Conservation (phyloP, 1,284 basidiomycete genomes). For the Inonotus hispidus region DNA sequence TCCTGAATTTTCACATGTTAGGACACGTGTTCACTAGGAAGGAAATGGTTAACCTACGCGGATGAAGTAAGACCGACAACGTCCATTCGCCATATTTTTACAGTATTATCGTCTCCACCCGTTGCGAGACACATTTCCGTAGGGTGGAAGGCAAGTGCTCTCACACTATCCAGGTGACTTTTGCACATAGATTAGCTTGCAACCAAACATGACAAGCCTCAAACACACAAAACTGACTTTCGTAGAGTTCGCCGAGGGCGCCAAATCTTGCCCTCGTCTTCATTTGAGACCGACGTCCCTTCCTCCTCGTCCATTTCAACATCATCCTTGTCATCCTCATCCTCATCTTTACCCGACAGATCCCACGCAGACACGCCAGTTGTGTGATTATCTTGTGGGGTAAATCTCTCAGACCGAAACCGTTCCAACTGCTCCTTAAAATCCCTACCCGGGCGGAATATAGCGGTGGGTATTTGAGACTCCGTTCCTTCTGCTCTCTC, state of each 20-base stretch:
- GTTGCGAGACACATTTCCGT: constrained; percentile 81
- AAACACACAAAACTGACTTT: constrained; percentile 56
- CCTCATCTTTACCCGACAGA: constrained; percentile 46
- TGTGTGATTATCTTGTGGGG: constrained; percentile 24
- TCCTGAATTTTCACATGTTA: constrained; percentile 34
- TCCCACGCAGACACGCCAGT: constrained; percentile 41
- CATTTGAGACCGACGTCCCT: constrained; percentile 48
- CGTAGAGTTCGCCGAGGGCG: constrained; percentile 77
- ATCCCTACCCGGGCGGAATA: constrained; percentile 82
- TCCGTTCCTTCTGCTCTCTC: constrained; percentile 46
- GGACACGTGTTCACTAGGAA: constrained; percentile 16
- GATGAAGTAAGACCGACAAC: constrained; percentile 64
- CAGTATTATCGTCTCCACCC: constrained; percentile 91
- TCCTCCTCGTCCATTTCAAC: constrained; percentile 36
- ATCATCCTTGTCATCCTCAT: constrained; percentile 63
- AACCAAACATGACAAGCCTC: constrained; percentile 16
- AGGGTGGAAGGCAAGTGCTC: constrained; percentile 85
- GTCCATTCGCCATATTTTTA: constrained; percentile 94
- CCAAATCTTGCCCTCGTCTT: constrained; percentile 77
- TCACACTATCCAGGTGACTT: constrained; percentile 91
- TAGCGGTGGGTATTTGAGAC: constrained; percentile 64
- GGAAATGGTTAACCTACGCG: constrained; percentile 43
- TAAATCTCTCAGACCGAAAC: constrained; percentile 27
- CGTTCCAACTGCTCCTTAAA: constrained; percentile 72
- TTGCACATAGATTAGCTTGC: constrained; percentile 20